Base-by-base conservation (phyloP, 768 basidiomycete genomes). In the Hericium alpestre region DNA sequence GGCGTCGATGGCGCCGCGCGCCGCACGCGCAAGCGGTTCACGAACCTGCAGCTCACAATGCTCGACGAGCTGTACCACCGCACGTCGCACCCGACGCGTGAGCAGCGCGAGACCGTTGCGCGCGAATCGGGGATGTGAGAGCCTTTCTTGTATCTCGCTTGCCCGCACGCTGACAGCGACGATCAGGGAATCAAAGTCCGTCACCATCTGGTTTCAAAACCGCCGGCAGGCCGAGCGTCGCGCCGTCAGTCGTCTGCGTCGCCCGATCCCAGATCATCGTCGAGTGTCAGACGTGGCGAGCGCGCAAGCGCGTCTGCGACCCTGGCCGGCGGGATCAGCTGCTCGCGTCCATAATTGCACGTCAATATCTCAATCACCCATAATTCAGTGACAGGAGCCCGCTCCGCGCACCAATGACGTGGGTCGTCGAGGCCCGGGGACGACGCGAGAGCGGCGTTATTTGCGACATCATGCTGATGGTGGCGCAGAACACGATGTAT, bases 151-250 rank as follows among this genome's bases (percentile, higher is more conserved):
- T 10, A 16, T 5, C 9, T 22, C 50, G 9, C 8, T 13, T 15
- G 2, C 27, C 37, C 13, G 25, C 18, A 18, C 13, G 41, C 37
- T 27, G 16, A 37, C 43, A 16, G 16, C 43, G 43, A 20, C 16
- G 43, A 18, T 2, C 46, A 71, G 70, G 61, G 64, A 65, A 20
- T 49, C 60, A 37, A 66, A 69, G 39, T 65, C 65, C 46, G 70
- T 71, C 27, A 64, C 69, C 40, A 67, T 71, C 37, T 71, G 70
- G 70, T 70, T 71, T 60, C 70, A 71, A 56, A 71, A 71, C 56
- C 65, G 67, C 16, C 67, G 70, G 13, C 70, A 70, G 62, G 61
- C 64, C 32, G 61, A 63, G 49, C 62, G 62, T 55, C 62, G 56
- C 5, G 62, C 60, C 1, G 32, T n/a, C n/a, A 7, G 8, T 32